Percentiles rank a stretch among this genome's conserved stretches.
Evolutionary conservation across 2,329 filamentous ascomycete genomes (phyloP).

Genomic region (Botrytis tulipae): DNA sequence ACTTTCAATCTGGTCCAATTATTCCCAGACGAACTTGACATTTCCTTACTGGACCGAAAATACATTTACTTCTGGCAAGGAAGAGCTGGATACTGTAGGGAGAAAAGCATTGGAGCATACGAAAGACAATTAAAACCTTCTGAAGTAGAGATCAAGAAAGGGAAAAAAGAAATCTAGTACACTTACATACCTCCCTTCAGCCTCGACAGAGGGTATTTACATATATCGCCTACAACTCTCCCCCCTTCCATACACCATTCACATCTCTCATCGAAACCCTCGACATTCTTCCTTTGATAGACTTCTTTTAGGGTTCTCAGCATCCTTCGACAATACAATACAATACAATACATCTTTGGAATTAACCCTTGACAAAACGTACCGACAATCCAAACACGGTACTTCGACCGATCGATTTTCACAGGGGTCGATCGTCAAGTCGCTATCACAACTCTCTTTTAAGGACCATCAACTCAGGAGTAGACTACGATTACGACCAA

Average conservation of each 20-base stretch:
- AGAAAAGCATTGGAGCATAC: slow-evolving; percentile 19
- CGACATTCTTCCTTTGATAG: slow-evolving; percentile 19
- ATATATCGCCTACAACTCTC: slow-evolving; percentile 9
- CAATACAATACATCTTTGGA: slow-evolving; percentile 2
- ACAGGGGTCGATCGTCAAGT: slow-evolving; percentile 10
- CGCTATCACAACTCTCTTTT: slow-evolving; percentile 2
- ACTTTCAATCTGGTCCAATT: slow-evolving; percentile 17
- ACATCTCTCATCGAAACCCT: slow-evolving; percentile 11
- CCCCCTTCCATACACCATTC: slow-evolving; percentile 5
- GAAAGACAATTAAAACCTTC: slow-evolving; percentile 19
- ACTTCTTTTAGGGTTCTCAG: slow-evolving; percentile 4
- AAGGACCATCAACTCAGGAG: not conserved
- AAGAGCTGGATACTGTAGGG: slow-evolving; percentile 9
- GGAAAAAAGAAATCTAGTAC: slow-evolving; percentile 9
- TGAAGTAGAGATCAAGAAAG: not conserved
- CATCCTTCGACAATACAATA: not conserved
- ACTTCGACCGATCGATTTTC: slow-evolving; percentile 10
- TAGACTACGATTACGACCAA: not conserved
- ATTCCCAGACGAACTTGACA: not conserved
- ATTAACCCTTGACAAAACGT: slow-evolving; percentile 1
- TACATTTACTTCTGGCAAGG: slow-evolving; percentile 20
- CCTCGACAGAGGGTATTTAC: slow-evolving; percentile 11
- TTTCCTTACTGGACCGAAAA: slow-evolving; percentile 20
- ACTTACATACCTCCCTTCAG: slow-evolving; percentile 14
- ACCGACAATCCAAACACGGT: not conserved